phyloP scores from a whole-genome alignment of 1,139 yeast species.

The Taiozyma sp. region DNA sequence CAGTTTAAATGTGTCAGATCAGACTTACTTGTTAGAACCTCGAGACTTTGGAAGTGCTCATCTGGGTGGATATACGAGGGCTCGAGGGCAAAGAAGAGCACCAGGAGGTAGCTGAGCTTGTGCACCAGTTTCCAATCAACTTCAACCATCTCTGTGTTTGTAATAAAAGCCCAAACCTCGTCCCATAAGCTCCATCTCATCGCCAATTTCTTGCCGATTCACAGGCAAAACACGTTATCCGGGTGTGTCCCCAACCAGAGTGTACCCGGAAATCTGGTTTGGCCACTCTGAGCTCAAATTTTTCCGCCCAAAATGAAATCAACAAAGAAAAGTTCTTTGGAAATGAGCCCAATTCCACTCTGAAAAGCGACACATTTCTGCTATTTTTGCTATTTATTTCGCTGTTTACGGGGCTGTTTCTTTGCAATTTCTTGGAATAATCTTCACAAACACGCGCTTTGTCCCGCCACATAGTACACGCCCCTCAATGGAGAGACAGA shows the following conservation, averaged over 20 bases:
- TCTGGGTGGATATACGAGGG: constrained; percentile 95
- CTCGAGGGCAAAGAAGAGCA: constrained; percentile 57
- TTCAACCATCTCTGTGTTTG: background rate
- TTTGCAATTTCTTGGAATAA: too few relatives aligned
- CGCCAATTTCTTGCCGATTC: background rate
- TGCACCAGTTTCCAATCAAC: constrained; percentile 43
- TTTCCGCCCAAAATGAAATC: background rate
- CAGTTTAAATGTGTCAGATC: background rate
- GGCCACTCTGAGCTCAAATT: background rate
- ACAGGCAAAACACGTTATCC: background rate
- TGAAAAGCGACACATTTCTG: too few relatives aligned
- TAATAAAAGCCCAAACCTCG: background rate
- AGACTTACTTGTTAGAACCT: constrained; percentile 47
- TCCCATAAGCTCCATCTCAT: background rate
- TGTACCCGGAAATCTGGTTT: background rate
- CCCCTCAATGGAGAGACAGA: constrained; percentile 49
- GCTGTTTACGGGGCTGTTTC: too few relatives aligned
- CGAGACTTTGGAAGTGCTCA: constrained; percentile 90
- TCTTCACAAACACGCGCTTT: too few relatives aligned
- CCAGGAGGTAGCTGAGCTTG: constrained; percentile 37
- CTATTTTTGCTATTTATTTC: too few relatives aligned
- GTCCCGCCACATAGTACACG: too few relatives aligned
- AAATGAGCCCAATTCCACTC: too few relatives aligned
- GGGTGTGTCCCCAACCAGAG: background rate
- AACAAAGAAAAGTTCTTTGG: background rate